phyloP scores from a whole-genome alignment of 192 early-diverging fungal genomes.

The Mycoemilia scoparia region DNA sequence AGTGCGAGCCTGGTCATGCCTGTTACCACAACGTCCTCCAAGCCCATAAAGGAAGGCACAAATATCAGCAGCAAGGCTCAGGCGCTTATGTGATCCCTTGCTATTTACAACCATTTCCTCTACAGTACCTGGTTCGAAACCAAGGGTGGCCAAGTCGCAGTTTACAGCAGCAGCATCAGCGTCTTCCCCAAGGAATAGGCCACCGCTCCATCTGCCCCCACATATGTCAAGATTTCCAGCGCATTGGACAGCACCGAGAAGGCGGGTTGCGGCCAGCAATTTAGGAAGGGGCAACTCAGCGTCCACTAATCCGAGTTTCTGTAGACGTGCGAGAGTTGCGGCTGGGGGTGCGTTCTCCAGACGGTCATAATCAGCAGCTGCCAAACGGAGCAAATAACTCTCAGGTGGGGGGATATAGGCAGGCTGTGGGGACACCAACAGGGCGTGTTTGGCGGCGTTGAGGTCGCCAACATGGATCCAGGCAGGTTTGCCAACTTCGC shows the following conservation, averaged over 20 bases:
- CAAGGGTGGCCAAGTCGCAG: conserved; percentile 7
- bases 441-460: conserved; percentile 3
- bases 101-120: neutral
- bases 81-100: neutral
- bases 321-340: conserved; percentile 1
- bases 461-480: conserved; percentile 10
- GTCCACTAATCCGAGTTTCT: conserved; percentile 5
- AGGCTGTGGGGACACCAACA: conserved; percentile 8
- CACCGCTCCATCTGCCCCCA: neutral
- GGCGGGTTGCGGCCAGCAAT: conserved; percentile 6
- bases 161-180: conserved; percentile 7
- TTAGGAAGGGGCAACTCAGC: conserved; percentile 7
- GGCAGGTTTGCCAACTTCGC: conserved; percentile 1
- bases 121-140: conserved; percentile 5
- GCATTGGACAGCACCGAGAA: conserved; percentile 3
- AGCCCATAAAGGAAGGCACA: conserved; percentile 3
- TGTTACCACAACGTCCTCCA: neutral
- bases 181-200: conserved; percentile 5
- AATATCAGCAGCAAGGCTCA: conserved; percentile 1
- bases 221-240: too few species aligned
- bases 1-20: neutral
- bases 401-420: conserved; percentile 5
- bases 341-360: neutral
- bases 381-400: conserved; percentile 1
- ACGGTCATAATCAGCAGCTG: neutral